A percentile compares a stretch with the other conserved stretches of the same genome.
These are phyloP conservation scores for Leccinum subtestaceum DNA, from an alignment of 768 basidiomycete genomes.

Conservation along the genomic window DNA sequence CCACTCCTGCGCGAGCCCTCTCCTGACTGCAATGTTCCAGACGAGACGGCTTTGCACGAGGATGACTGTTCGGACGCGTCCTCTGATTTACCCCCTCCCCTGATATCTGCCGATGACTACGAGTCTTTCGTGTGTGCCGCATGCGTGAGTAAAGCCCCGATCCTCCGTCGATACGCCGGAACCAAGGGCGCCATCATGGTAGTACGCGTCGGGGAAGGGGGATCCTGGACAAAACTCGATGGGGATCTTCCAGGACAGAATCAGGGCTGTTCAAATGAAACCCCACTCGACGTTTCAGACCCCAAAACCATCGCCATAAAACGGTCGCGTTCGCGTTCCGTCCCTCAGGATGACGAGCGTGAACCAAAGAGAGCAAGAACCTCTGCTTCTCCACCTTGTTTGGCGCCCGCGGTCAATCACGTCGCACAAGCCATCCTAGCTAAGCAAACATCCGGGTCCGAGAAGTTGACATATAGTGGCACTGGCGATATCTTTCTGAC, in stretches of 20 bases:
- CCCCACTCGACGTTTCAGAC: slow-evolving; percentile 26
- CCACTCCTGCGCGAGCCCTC: slow-evolving; percentile 48
- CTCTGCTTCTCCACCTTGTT: slow-evolving; percentile 42
- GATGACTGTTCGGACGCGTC: slow-evolving; percentile 61
- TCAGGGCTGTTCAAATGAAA: slow-evolving; percentile 8
- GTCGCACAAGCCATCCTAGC: slow-evolving; percentile 46
- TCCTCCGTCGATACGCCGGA: slow-evolving; percentile 63
- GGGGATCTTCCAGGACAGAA: slow-evolving; percentile 15
- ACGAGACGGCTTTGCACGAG: slow-evolving; percentile 19
- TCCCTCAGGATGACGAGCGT: slow-evolving; percentile 30
- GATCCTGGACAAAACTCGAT: slow-evolving; percentile 54
- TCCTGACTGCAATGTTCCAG: slow-evolving; percentile 16
- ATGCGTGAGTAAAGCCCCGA: slow-evolving; percentile 58
- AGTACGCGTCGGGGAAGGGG: slow-evolving; percentile 44
- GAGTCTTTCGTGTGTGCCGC: slow-evolving; percentile 70
- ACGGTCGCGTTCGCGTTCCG: slow-evolving; percentile 37
- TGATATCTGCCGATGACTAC: slow-evolving; percentile 67
- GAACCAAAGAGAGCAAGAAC: slow-evolving; percentile 45
- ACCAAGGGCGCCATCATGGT: slow-evolving; percentile 68
- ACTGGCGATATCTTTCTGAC: slow-evolving; percentile 75
- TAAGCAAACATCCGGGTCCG: slow-evolving; percentile 10
- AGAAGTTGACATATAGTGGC: slow-evolving; percentile 37
- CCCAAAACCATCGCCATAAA: slow-evolving; percentile 34
- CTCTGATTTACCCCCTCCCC: slow-evolving; percentile 61
- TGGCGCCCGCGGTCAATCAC: slow-evolving; percentile 51